Evolutionary conservation across 768 basidiomycete species (phyloP).

Genomic region (Dioszegia aurantiaca): DNA sequence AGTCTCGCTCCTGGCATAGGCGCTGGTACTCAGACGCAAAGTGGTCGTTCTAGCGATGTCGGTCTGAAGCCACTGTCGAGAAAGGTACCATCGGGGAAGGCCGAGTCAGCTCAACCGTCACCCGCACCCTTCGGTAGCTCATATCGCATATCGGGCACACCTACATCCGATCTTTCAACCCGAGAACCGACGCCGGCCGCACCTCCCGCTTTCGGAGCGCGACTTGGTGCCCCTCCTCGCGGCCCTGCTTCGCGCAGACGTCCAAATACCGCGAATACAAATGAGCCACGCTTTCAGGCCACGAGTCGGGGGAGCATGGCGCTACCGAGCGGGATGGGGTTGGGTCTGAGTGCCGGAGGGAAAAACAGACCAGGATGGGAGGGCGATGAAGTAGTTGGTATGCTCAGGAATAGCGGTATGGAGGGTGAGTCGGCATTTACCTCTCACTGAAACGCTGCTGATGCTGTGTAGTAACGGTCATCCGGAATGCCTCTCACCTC

Average conservation of each 20-base stretch:
- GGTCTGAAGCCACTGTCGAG: neutral
- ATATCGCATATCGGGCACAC: slow-evolving; percentile 8
- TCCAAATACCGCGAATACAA: neutral
- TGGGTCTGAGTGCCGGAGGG: slow-evolving; percentile 16
- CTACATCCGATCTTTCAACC: neutral
- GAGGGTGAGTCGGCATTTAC: slow-evolving; percentile 41
- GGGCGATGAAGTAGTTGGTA: slow-evolving; percentile 47
- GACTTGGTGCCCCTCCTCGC: slow-evolving; percentile 20
- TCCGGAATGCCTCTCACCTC: slow-evolving; percentile 39
- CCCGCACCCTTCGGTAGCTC: slow-evolving; percentile 1
- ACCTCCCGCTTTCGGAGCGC: slow-evolving; percentile 16
- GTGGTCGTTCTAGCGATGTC: neutral
- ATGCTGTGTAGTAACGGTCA: slow-evolving; percentile 35
- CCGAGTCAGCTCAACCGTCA: neutral
- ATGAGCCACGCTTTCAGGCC: neutral
- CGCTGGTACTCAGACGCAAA: slow-evolving; percentile 25
- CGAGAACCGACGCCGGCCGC: no score
- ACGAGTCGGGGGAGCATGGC: slow-evolving; percentile 24
- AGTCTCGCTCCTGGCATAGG: slow-evolving; percentile 42
- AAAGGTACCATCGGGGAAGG: neutral
- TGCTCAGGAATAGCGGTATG: slow-evolving; percentile 39
- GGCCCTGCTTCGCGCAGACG: neutral
- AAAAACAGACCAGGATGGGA: slow-evolving; percentile 49
- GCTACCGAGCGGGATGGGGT: slow-evolving; percentile 27
- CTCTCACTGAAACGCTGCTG: neutral